Evolutionary conservation across 306 rosid genomes (phyloP).

Genomic region (Cucurbita moschata): DNA sequence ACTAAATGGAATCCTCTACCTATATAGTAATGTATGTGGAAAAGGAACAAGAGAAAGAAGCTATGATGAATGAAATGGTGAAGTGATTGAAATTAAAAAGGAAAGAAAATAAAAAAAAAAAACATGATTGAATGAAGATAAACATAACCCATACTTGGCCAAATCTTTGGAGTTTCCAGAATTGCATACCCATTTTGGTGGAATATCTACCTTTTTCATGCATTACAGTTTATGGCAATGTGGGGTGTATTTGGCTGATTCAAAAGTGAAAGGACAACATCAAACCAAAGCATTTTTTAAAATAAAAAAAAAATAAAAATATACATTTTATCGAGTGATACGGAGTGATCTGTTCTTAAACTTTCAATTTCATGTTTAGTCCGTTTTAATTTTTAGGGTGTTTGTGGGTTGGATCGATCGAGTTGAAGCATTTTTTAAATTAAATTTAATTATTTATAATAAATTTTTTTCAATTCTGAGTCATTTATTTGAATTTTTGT

Average conservation of each 20-base stretch:
- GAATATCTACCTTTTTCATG: neutral
- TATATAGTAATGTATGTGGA: neutral
- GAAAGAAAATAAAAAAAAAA: neutral
- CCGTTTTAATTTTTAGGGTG: too few relatives aligned
- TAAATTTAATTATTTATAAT: too few relatives aligned
- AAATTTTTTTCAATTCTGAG: too few relatives aligned
- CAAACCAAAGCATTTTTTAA: too few relatives aligned
- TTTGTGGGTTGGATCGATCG: too few relatives aligned
- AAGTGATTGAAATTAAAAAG: neutral
- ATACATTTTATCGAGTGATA: too few relatives aligned
- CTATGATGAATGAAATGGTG: neutral
- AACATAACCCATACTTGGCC: neutral
- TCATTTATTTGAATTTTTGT: too few relatives aligned
- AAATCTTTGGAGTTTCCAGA: neutral
- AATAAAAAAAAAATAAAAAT: too few relatives aligned
- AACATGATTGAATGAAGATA: neutral
- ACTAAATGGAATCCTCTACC: too few relatives aligned
- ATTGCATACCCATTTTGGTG: neutral
- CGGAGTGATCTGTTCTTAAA: too few relatives aligned
- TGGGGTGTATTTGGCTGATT: slow-evolving; percentile 6
- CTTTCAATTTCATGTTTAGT: too few relatives aligned
- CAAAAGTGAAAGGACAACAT: slow-evolving; percentile 1
- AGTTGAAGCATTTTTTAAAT: too few relatives aligned
- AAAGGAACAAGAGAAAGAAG: neutral
- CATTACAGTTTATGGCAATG: neutral